These are phyloP conservation scores for Ogataea siamensis DNA, from an alignment of 805 yeast genomes.

Conservation along the genomic window DNA sequence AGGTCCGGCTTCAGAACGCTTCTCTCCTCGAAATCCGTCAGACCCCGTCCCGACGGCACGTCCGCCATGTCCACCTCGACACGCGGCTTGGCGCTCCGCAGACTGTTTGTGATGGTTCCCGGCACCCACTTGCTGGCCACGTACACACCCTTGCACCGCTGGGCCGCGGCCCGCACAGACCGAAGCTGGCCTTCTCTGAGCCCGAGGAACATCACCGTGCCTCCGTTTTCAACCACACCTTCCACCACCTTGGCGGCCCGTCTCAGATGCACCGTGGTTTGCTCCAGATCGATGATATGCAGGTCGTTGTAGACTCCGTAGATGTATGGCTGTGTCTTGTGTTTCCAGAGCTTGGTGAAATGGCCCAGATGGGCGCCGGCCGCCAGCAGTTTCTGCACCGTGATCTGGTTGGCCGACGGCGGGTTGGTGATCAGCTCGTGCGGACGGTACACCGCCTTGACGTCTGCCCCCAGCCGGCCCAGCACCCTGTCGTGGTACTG, in stretches of 20 bases:
- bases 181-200: conserved; percentile 75
- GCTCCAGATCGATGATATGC: conserved; percentile 85
- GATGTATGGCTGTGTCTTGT: conserved; percentile 79
- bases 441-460: conserved; percentile 67
- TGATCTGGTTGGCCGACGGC: conserved; percentile 50
- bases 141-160: conserved; percentile 72
- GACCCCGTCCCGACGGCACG: conserved; percentile 56
- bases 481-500: conserved; percentile 54
- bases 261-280: conserved; percentile 70
- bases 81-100: conserved; percentile 55
- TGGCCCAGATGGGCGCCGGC: conserved; percentile 97
- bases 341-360: conserved; percentile 72
- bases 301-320: conserved; percentile 89
- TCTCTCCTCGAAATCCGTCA: conserved; percentile 48
- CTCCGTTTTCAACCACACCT: conserved; percentile 82
- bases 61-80: conserved; percentile 78
- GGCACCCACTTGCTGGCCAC: conserved; percentile 90
- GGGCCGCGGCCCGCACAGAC: conserved; percentile 76
- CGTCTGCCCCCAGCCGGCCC: conserved; percentile 61
- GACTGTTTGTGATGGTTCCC: conserved; percentile 86
- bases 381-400: conserved; percentile 72
- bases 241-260: conserved; percentile 84
- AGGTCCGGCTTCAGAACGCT: conserved; percentile 82
- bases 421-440: conserved; percentile 65
- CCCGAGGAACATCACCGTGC: conserved; percentile 77